These are phyloP conservation scores for Scleromitrula shiraiana DNA, from an alignment of 2,329 filamentous ascomycete genomes.

Conservation along the genomic window DNA sequence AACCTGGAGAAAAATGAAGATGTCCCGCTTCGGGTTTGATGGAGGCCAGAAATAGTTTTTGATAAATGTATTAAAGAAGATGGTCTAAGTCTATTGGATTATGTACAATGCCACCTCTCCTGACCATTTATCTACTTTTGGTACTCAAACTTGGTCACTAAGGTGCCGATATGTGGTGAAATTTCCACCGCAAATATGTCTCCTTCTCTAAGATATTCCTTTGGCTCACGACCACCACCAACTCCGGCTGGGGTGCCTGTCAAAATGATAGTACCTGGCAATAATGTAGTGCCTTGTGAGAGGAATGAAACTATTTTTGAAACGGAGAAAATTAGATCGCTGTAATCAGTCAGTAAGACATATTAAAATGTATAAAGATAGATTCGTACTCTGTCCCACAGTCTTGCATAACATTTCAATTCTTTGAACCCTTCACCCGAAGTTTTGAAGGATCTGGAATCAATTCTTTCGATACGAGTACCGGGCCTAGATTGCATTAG, in stretches of 20 bases:
- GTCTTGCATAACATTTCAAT: conserved; percentile 39
- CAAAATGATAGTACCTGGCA: conserved; percentile 38
- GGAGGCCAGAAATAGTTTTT: too few relatives aligned
- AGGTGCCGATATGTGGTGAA: conserved; percentile 39
- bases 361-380: not conserved
- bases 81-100: not conserved
- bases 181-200: conserved; percentile 43
- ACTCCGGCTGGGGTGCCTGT: conserved; percentile 39
- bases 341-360: conserved; percentile 14
- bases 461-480: conserved; percentile 37
- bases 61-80: too few relatives aligned
- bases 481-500: conserved; percentile 33
- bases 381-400: conserved; percentile 34
- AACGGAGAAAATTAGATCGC: conserved; percentile 41
- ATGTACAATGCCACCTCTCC: not conserved
- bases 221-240: conserved; percentile 26
- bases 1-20: not conserved
- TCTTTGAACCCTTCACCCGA: conserved; percentile 38
- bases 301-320: conserved; percentile 36
- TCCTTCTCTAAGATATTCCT: conserved; percentile 37
- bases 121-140: conserved; percentile 25
- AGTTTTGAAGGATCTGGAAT: conserved; percentile 37
- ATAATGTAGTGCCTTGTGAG: conserved; percentile 36
- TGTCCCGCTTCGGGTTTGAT: too few relatives aligned
- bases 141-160: conserved; percentile 36